Evolutionary conservation across 495 filamentous ascomycete species (phyloP).

Genomic region (Aspergillus cavernicola): DNA sequence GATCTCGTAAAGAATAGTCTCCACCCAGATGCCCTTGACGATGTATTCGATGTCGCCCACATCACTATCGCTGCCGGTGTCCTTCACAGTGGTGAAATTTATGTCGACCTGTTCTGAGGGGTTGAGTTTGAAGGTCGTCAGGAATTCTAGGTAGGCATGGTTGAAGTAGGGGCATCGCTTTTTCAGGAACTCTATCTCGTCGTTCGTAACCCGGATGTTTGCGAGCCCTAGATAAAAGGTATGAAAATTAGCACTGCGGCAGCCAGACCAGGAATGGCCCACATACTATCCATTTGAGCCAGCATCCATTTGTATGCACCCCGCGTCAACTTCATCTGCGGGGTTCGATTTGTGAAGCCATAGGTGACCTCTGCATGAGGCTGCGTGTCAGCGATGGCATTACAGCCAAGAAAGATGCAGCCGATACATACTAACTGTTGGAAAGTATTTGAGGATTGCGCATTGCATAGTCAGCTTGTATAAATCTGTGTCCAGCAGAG

Average conservation of each 20-base stretch:
- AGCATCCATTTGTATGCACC: conserved; percentile 82
- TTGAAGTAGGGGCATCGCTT: conserved; percentile 78
- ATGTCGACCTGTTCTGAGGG: conserved; percentile 75
- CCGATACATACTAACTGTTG: conserved; percentile 59
- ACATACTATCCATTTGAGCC: conserved; percentile 71
- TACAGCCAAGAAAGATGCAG: not conserved
- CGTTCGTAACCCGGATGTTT: conserved; percentile 68
- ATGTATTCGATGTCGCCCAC: conserved; percentile 69
- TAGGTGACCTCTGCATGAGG: conserved; percentile 68
- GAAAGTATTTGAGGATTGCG: conserved; percentile 86
- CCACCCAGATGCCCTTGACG: conserved; percentile 80
- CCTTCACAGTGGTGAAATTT: conserved; percentile 60
- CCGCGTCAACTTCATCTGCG: conserved; percentile 83
- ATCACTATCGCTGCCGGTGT: conserved; percentile 64
- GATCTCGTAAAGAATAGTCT: conserved; percentile 97
- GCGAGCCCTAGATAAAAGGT: conserved; percentile 56
- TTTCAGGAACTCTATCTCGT: conserved; percentile 77
- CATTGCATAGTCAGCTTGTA: conserved; percentile 99
- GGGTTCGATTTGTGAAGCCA: conserved; percentile 90
- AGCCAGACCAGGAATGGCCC: not conserved
- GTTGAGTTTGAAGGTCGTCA: conserved; percentile 73
- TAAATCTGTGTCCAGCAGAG: conserved; percentile 92
- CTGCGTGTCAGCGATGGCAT: not conserved
- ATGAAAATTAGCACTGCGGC: not conserved
- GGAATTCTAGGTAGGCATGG: conserved; percentile 70